A percentile compares a stretch with the other conserved stretches of the same genome.
Evolutionary conservation across 805 yeast species (phyloP).

Genomic region (Saturnispora saitoi): DNA sequence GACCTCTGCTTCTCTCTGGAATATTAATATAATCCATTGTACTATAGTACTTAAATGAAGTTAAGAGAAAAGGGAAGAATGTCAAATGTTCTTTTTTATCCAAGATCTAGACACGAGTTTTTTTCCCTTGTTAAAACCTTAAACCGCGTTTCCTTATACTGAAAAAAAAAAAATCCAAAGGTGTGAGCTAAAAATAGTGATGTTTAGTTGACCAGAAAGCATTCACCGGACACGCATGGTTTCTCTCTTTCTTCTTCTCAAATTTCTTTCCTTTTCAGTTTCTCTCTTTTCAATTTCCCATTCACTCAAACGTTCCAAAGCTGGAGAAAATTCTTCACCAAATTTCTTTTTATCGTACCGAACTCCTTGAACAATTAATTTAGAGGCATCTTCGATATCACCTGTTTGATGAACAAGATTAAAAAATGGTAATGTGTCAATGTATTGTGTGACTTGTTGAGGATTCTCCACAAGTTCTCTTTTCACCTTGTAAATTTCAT

Average conservation of each 20-base stretch:
- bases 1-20: background rate
- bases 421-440: slow-evolving; percentile 29
- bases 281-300: slow-evolving; percentile 94
- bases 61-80: background rate
- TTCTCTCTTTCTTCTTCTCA: slow-evolving; percentile 89
- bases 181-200: background rate
- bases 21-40: slow-evolving; percentile 5
- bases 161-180: background rate
- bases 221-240: slow-evolving; percentile 47
- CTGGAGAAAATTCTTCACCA: slow-evolving; percentile 83
- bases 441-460: slow-evolving; percentile 27
- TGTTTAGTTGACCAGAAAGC: background rate
- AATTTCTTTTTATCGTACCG: slow-evolving; percentile 68
- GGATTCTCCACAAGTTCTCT: slow-evolving; percentile 66
- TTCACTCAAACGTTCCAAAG: slow-evolving; percentile 74
- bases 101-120: background rate
- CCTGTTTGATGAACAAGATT: slow-evolving; percentile 27
- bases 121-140: background rate
- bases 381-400: slow-evolving; percentile 13
- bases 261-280: slow-evolving; percentile 86
- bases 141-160: background rate
- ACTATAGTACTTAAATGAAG: background rate
- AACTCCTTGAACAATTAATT: slow-evolving; percentile 35
- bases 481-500: slow-evolving; percentile 64
- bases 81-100: background rate